Percentiles rank a stretch among this genome's conserved stretches.
These are phyloP conservation scores for Sugiyamaella lignohabitans DNA, from an alignment of 805 yeast genomes.

Conservation along the genomic window DNA sequence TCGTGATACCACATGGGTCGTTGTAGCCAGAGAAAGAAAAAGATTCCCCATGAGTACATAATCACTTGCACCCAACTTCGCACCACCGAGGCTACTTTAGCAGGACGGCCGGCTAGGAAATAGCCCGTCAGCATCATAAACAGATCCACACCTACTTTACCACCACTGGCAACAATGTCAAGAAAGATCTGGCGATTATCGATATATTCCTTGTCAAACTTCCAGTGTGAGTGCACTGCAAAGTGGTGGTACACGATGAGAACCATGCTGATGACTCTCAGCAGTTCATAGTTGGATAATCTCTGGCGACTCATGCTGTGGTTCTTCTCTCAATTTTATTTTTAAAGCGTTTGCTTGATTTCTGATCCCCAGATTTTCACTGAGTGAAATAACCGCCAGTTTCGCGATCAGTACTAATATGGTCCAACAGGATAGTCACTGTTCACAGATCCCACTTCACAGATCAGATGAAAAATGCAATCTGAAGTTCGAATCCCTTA, in stretches of 20 bases:
- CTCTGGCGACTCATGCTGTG: not conserved
- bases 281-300: constrained; percentile 7
- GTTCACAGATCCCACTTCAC: no score
- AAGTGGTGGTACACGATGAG: constrained; percentile 8
- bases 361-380: no score
- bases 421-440: no score
- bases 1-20: constrained; percentile 5
- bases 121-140: constrained; percentile 8
- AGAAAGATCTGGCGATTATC: not conserved
- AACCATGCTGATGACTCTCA: constrained; percentile 4
- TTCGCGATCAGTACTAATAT: no score
- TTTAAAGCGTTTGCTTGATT: no score
- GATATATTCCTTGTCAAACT: not conserved
- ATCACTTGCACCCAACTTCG: constrained; percentile 7
- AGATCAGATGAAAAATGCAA: no score
- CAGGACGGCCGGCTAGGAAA: constrained; percentile 2
- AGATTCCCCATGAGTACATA: constrained; percentile 4
- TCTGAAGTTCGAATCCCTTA: no score
- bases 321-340: no score
- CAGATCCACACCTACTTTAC: constrained; percentile 8
- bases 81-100: constrained; percentile 1
- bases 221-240: not conserved
- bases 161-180: not conserved
- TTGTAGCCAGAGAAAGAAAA: not conserved
- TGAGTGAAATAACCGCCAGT: no score